phyloP scores from a whole-genome alignment of 768 basidiomycete species.

The Leucocoprinus birnbaumii region DNA sequence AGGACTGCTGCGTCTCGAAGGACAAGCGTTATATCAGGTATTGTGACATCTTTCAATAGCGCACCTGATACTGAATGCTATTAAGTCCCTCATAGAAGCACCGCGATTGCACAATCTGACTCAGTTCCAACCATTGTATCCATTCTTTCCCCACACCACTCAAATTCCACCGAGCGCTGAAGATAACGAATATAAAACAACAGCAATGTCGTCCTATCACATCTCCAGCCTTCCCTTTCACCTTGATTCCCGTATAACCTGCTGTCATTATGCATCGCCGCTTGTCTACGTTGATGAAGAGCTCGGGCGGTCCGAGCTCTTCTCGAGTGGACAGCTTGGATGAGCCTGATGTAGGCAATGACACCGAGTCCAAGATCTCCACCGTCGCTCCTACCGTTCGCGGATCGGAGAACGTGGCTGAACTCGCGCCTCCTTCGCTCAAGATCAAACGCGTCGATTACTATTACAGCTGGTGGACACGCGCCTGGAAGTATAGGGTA shows the following conservation, averaged over 20 bases:
- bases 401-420: slow-evolving; percentile 16
- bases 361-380: slow-evolving; percentile 31
- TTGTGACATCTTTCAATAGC: too few relatives aligned
- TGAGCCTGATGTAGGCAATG: slow-evolving; percentile 23
- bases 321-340: slow-evolving; percentile 15
- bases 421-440: slow-evolving; percentile 36
- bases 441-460: slow-evolving; percentile 62
- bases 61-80: not conserved
- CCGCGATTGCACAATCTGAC: not conserved
- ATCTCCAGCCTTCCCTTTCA: not conserved
- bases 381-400: slow-evolving; percentile 25
- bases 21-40: too few relatives aligned
- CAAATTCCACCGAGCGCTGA: too few relatives aligned
- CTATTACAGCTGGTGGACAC: slow-evolving; percentile 56
- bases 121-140: not conserved
- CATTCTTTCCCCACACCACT: too few relatives aligned
- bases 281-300: slow-evolving; percentile 21
- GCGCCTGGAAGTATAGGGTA: slow-evolving; percentile 55
- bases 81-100: not conserved
- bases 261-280: slow-evolving; percentile 19
- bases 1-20: too few relatives aligned
- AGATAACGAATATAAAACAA: not conserved
- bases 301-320: slow-evolving; percentile 5
- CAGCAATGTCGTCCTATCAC: not conserved
- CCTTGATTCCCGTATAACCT: too few relatives aligned